These are phyloP conservation scores for Friedmanniomyces simplex DNA, from an alignment of 495 filamentous ascomycete species.

Conservation along the genomic window DNA sequence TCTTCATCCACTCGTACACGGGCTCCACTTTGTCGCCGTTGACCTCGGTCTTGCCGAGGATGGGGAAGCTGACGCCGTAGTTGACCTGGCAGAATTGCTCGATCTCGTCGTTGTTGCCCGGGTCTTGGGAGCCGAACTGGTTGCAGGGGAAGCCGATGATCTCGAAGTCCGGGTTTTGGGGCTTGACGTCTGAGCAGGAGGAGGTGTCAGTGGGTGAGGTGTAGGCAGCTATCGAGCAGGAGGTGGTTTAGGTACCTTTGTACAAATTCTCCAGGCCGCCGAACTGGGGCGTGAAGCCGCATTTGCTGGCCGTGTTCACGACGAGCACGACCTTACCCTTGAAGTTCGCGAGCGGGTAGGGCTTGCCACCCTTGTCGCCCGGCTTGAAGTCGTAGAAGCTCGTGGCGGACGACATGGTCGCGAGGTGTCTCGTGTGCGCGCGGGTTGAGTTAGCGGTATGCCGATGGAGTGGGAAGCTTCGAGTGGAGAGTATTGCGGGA, in stretches of 20 bases:
- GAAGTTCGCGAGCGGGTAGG: constrained; percentile 56
- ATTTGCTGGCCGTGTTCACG: constrained; percentile 99
- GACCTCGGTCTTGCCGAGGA: constrained; percentile 84
- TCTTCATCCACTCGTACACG: constrained; percentile 82
- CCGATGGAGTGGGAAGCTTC: not conserved
- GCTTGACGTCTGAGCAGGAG: constrained; percentile 40
- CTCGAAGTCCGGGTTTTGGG: constrained; percentile 59
- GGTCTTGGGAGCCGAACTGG: constrained; percentile 89
- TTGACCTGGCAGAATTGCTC: constrained; percentile 86
- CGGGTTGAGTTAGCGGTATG: too few species aligned
- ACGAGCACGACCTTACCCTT: constrained; percentile 87
- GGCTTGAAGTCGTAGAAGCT: constrained; percentile 87
- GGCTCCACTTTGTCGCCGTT: constrained; percentile 78
- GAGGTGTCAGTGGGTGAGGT: not conserved
- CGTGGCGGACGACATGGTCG: constrained; percentile 77
- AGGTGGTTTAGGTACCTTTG: constrained; percentile 38
- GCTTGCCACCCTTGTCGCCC: constrained; percentile 53
- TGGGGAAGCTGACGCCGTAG: constrained; percentile 89
- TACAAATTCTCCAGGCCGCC: constrained; percentile 83
- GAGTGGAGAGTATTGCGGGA: not conserved
- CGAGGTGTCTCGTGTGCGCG: not conserved
- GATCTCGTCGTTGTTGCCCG: constrained; percentile 80
- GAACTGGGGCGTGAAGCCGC: constrained; percentile 97
- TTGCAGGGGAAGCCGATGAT: constrained; percentile 98
- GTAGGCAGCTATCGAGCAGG: not conserved